Conservation (phyloP, 352 stramenopile genomes). For the Pythium coloratum region DNA sequence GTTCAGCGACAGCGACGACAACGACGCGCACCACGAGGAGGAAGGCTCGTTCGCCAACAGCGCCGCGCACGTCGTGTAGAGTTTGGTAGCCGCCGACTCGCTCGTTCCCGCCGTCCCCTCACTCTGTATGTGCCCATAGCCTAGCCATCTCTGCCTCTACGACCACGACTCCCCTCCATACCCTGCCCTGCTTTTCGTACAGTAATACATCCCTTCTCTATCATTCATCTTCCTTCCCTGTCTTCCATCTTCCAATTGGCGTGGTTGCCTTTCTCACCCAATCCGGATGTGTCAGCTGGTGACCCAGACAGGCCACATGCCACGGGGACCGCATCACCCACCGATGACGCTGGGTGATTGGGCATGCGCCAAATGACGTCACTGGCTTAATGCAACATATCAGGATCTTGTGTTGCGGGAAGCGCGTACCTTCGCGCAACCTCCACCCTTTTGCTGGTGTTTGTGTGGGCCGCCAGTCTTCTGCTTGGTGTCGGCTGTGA, state of each 20-base stretch:
- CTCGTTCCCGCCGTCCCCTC: slow-evolving; percentile 2
- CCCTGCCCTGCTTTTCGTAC: background rate
- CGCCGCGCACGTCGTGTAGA: slow-evolving; percentile 21
- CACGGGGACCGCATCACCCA: background rate
- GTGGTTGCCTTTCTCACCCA: background rate
- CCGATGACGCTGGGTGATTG: slow-evolving; percentile 3
- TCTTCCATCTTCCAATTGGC: background rate
- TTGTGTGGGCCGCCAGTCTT: slow-evolving; percentile 11
- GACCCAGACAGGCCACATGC: background rate
- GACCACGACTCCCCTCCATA: background rate
- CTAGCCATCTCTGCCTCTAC: background rate
- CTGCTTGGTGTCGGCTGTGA: slow-evolving; percentile 31
- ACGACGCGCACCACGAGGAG: slow-evolving; percentile 17
- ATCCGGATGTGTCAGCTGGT: background rate
- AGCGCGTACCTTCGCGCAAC: slow-evolving; percentile 23
- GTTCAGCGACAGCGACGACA: slow-evolving; percentile 9
- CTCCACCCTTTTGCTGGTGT: slow-evolving; percentile 9
- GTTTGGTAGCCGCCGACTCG: background rate
- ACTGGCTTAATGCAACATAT: slow-evolving; percentile 19
- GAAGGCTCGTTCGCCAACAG: slow-evolving; percentile 32
- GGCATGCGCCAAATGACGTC: slow-evolving; percentile 23
- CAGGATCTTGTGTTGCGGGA: slow-evolving; percentile 12
- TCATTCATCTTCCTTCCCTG: background rate
- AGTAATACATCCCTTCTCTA: background rate
- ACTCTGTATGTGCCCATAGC: slow-evolving; percentile 8